Evolutionary conservation across 208 protist species (phyloP).

Genomic region (Kentomonas sorsogonicus): DNA sequence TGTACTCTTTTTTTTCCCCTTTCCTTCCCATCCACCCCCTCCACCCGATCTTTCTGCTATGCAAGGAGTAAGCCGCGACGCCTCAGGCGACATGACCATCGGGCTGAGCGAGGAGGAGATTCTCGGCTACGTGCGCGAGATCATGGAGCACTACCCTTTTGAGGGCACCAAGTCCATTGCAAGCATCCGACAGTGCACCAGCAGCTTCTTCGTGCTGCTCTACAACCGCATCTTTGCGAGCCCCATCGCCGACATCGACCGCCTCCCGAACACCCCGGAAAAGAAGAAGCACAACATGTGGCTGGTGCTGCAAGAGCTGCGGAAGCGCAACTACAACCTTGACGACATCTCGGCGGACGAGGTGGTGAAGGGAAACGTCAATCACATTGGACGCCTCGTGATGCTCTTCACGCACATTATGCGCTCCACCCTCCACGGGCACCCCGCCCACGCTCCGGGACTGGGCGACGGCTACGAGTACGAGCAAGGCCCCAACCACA

Average conservation of each 20-base stretch:
- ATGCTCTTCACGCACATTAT: conserved; percentile 72
- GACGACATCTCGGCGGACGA: conserved; percentile 58
- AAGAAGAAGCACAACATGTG: conserved; percentile 73
- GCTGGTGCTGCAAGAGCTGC: conserved; percentile 69
- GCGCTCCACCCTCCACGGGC: too few relatives aligned
- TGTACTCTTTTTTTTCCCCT: conserved; percentile 1
- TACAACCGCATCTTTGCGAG: conserved; percentile 80
- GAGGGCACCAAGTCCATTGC: conserved; percentile 57
- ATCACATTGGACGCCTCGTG: conserved; percentile 79
- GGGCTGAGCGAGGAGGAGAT: conserved; percentile 33
- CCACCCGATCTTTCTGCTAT: conserved; percentile 1
- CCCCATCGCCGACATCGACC: conserved; percentile 60
- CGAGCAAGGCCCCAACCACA: too few relatives aligned
- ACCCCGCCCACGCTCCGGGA: too few relatives aligned
- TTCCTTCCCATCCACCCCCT: too few relatives aligned
- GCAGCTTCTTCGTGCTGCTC: conserved; percentile 81
- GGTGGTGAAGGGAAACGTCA: conserved; percentile 72
- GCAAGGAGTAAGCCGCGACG: not conserved
- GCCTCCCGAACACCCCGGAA: conserved; percentile 59
- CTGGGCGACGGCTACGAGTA: too few relatives aligned
- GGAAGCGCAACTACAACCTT: conserved; percentile 45
- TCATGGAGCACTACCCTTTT: conserved; percentile 59
- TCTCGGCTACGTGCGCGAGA: conserved; percentile 57
- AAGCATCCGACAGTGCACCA: conserved; percentile 76
- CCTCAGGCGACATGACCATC: conserved; percentile 4